Base-by-base conservation (phyloP, 768 basidiomycete species). In the Phanerochaete carnosa region DNA sequence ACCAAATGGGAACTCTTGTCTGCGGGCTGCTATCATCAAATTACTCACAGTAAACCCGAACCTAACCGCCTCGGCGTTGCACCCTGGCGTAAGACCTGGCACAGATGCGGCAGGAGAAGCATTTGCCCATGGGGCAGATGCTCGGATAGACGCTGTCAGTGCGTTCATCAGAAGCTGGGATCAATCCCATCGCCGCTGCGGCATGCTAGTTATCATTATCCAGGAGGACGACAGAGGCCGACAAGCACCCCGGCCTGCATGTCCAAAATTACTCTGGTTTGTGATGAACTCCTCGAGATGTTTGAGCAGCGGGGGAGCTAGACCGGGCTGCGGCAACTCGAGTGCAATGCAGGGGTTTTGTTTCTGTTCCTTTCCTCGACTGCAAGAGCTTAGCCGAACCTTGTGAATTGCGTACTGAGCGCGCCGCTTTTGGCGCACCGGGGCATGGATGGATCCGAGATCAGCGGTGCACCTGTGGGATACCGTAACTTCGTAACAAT, bases 211-310 rank as follows among this genome's bases (percentile, higher is more conserved):
- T 39, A 43, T 15, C 32, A 13, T n/a, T 15, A 15, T 25, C 47
- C 19, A 58, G n/a, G n/a, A n/a, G n/a, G n/a, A n/a, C n/a, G n/a
- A n/a, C n/a, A n/a, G n/a, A n/a, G n/a, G 32, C 26, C 25, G 47
- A 59, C 58, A 60, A 54, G 30, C 52, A 30, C 22, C 53, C 39
- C 39, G 29, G 46, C 39, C 16, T 37, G 29, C n/a, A 46, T 22
- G 45, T 55, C 45, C 52, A 49, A 32, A 35, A 30, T 60, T 60
- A 60, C 59, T 60, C 59, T 60, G 59, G 59, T 47, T 55, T 19
- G 6, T 43, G 39, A 43, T 43, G 39, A 4, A 19, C 11, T 12
- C 39, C 39, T 43, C 39, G 39, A 43, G 33, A 13, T 35, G 7
- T 35, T 13, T 6, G 33, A 35, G 33, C 33, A 35, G 39, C 4